Base-by-base conservation (phyloP, 306 rosid species). In the Acacia acuminata region DNA sequence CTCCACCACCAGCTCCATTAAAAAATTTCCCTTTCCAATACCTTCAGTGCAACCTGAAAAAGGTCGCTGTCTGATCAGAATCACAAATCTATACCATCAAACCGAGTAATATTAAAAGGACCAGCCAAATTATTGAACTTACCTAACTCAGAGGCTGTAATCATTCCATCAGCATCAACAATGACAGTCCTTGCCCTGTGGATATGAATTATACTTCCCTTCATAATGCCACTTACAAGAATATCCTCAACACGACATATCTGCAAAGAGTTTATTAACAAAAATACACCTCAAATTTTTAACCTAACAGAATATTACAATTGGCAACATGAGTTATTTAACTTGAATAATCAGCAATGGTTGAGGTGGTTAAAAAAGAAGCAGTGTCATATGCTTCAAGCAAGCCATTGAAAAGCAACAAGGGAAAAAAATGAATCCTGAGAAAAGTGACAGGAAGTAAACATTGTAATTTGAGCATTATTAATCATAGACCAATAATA, bases 1-100 rank as follows among this genome's bases (percentile, higher is more conserved):
- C 99, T 75, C 99, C 99, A 79, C 99, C 96, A 56, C 98, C 98
- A 88, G 99, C 94, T 85, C 99, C 99, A 87, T 94, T 92, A 94
- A 88, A 88, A 89, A 96, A 88, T 91, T 96, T 66, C 98, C 99
- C 85, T 91, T 96, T 69, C 99, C 99, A 84, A 96, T 86, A 78
- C 99, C 99, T 78, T 85, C 91, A 81, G 89, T 89, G 89, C 99
- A 96, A 84, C 99, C 99, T 96, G 91, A 80, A 90, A 68, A 81
- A 75, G 82, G 73, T 76, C 36, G 58, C 63, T 63, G 34, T 48
- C 84, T 74, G 83, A 71, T 91, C 75, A 85, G 81, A 89, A 81
- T 81, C 82, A 63, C 65, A 79, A 84, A 56, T 67, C 56, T 45
- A 42, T 60, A 36, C 27, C 24, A 55, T 45, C 77, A 24, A 32